Base-by-base conservation (phyloP, 106 monocot genomes). In the Agapanthus africanus region DNA sequence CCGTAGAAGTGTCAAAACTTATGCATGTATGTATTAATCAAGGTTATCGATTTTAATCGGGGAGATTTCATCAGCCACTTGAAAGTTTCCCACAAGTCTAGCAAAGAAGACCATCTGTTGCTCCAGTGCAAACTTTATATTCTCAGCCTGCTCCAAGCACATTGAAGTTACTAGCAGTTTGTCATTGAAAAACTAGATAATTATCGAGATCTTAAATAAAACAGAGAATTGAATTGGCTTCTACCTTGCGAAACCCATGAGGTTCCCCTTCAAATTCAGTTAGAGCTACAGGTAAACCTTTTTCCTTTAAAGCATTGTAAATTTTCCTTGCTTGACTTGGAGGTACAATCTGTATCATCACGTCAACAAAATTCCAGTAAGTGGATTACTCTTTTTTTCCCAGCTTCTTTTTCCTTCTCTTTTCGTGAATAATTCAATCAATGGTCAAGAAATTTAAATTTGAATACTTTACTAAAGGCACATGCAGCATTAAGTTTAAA, bases 161-260 rank as follows among this genome's bases (percentile, higher is more conserved):
- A 57, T 31, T 31, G 30, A 31, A 30, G 4, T 57, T 14, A 57
- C 11, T 57, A 57, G 56, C 14, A 30, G 14, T 57, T 30, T 14
- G 14, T 14, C 56, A 57, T 13, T 2, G 30, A 57, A 18, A 11
- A n/a, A n/a, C 25, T 25, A 57, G 31, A 26, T 10, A 30, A 30
- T 30, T 30, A 30, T 13, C 2, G 30, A 62, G 61, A 23, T 39
- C 10, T 3, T 40, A 65, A 3, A 37, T 2, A 63, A 37, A 2
- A 63, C 2, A 40, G 16, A 38, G 31, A 19, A 61, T 65, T 22
- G 39, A 37, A 36, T n/a, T 65, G 9, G 40, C 31, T 40, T 54
- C 1, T 70, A 95, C 91, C 88, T 95, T 95, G 37, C 91, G 83
- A 60, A 97, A 97, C 11, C 95, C 95, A 64, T 97, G 95, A 54